Base-by-base conservation (phyloP, 805 yeast genomes). In the Pichia insulana region DNA sequence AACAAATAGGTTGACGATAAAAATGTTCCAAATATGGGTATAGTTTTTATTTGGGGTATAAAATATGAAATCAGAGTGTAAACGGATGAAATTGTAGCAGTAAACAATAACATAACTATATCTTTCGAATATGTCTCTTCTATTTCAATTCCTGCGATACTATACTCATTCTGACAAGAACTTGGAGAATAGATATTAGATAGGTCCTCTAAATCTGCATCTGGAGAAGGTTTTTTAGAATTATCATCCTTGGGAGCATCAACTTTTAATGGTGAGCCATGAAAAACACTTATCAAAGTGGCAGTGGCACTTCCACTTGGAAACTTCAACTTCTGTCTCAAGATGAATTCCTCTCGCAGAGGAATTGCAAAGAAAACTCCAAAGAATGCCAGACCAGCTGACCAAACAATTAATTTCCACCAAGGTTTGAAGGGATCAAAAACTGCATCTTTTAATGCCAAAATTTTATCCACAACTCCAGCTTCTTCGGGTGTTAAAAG, bases 241-340 rank as follows among this genome's bases (percentile, higher is more conserved):
- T 3, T 35, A 11, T 15, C 11, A 25, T 16, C 30, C 10, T 34
- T 27, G 10, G 39, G 25, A 20, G 18, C 28, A 19, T 31, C 34
- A 3, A 19, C 16, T 30, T 38, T 33, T 4, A 44, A 27, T n/a
- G 51, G 49, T 0, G 86, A 76, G 25, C 83, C 81, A 61, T 85
- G 96, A 28, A 90, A 68, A 1, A 92, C 96, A 1, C 89, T 76
- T 17, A 90, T 90, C 50, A 90, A 68, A 2, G 95, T 87, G 0
- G 96, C 97, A 0, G 97, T 92, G 2, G 98, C 97, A 49, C 85
- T 77, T 0, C 98, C 98, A 33, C 95, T 84, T 0, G 98, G 98
- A 56, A 90, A 90, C 2, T 89, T 85, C 30, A 92, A 70, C 55
- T 85, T 85, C 53, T 88, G 96, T 52, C 76, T 77, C n/a, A 88